These are phyloP conservation scores for Rhodamnia rubescens DNA, from an alignment of 345 rosid genomes.

Conservation along the genomic window DNA sequence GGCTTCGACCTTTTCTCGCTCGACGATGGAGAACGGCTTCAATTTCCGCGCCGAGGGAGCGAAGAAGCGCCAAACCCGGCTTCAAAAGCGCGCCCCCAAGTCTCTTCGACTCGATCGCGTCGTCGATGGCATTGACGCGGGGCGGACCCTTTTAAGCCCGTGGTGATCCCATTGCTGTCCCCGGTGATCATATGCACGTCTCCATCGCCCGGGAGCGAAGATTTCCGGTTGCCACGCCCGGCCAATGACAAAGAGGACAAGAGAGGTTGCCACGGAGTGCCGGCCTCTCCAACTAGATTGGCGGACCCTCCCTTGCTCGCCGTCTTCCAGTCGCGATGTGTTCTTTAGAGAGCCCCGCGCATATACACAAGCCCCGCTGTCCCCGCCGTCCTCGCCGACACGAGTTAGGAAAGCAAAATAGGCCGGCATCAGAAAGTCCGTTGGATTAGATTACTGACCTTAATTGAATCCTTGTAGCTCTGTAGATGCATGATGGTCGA, in stretches of 20 bases:
- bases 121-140: fast-evolving
- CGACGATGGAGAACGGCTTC: background rate
- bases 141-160: background rate
- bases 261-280: background rate
- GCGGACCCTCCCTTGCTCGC: background rate
- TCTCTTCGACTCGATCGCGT: background rate
- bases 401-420: background rate
- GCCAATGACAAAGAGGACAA: background rate
- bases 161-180: background rate
- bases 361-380: background rate
- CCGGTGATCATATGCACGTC: background rate
- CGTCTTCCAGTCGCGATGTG: background rate
- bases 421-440: background rate
- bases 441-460: background rate
- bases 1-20: background rate
- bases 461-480: background rate
- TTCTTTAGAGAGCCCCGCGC: background rate
- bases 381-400: too few relatives aligned
- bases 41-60: background rate
- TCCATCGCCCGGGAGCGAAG: background rate
- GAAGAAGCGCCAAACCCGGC: background rate
- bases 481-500: background rate
- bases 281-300: background rate
- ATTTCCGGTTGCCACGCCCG: background rate
- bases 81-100: background rate